These are phyloP conservation scores for Candida yuanshanica DNA, from an alignment of 805 yeast species.

Conservation along the genomic window DNA sequence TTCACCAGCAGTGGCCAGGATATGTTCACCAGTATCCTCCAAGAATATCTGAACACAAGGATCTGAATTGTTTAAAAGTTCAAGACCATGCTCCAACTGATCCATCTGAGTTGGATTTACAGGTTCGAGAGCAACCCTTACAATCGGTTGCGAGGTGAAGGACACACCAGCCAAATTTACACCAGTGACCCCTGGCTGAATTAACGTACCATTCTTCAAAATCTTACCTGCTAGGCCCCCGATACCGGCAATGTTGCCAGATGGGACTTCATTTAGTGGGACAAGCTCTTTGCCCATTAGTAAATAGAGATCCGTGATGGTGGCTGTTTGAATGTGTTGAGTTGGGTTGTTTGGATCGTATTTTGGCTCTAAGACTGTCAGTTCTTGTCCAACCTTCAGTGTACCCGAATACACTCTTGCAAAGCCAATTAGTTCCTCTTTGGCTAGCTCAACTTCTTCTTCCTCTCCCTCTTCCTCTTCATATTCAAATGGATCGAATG, in stretches of 20 bases:
- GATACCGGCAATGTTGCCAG: conserved; percentile 93
- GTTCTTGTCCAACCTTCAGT: conserved; percentile 63
- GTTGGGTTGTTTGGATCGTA: conserved; percentile 62
- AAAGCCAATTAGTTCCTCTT: conserved; percentile 79
- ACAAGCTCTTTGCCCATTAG: conserved; percentile 92
- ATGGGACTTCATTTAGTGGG: conserved; percentile 73
- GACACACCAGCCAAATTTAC: conserved; percentile 76
- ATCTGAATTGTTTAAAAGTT: conserved; percentile 78
- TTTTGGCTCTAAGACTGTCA: conserved; percentile 80
- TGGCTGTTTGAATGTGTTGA: conserved; percentile 51
- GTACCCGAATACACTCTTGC: conserved; percentile 88
- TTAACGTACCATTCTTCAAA: conserved; percentile 80
- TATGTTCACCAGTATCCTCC: conserved; percentile 89
- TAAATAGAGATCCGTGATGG: conserved; percentile 64
- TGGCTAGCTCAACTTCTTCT: conserved; percentile 32
- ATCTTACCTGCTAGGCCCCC: conserved; percentile 83
- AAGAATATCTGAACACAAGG: conserved; percentile 88
- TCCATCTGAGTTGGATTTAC: conserved; percentile 76
- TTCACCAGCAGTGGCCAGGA: conserved; percentile 94
- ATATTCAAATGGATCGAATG: conserved; percentile 38
- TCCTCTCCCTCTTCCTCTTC: conserved; percentile 51
- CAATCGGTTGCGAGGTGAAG: conserved; percentile 79
- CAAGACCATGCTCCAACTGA: conserved; percentile 71
- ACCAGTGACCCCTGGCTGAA: conserved; percentile 52
- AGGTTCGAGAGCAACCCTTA: conserved; percentile 94